Evolutionary conservation across 192 early-diverging fungal genomes (phyloP).

Genomic region (Phlyctochytrium planicorne): DNA sequence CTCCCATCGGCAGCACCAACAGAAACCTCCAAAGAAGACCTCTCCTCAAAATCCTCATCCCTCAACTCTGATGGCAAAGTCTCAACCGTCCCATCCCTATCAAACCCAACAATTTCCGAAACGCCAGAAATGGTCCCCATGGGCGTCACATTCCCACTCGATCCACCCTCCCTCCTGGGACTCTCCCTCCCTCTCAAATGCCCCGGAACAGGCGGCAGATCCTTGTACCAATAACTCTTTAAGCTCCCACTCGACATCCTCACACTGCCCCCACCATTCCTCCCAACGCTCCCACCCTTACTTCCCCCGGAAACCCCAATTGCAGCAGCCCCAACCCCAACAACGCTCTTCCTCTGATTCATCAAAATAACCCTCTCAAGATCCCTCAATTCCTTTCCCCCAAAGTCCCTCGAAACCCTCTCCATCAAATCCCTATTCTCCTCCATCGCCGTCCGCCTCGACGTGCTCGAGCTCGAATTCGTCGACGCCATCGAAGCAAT

Average conservation of each 20-base stretch:
- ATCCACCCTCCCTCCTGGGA: too few species aligned
- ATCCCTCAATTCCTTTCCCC: conserved; percentile 24
- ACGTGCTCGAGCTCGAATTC: background rate
- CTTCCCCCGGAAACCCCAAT: too few species aligned
- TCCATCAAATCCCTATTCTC: conserved; percentile 23
- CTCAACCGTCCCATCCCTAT: too few species aligned
- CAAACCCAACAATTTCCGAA: too few species aligned
- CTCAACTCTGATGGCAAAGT: too few species aligned
- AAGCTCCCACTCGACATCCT: background rate
- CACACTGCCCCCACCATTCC: background rate
- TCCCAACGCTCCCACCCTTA: background rate
- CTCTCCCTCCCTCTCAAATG: too few species aligned
- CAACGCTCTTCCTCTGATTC: background rate
- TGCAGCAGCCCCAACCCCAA: background rate
- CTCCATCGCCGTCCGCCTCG: background rate
- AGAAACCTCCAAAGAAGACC: too few species aligned
- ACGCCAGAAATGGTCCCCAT: too few species aligned
- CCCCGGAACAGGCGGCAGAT: background rate
- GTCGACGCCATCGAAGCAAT: background rate
- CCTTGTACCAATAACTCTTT: background rate
- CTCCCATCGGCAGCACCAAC: too few species aligned
- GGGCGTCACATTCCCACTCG: too few species aligned
- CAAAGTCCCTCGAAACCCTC: conserved; percentile 15
- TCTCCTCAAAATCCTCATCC: too few species aligned
- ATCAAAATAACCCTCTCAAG: conserved; percentile 9